Evolutionary conservation across 75 land plant genomes (phyloP), one percentile per base, ranked within the genome.

Genomic region (Cunninghamia lanceolata): DNA sequence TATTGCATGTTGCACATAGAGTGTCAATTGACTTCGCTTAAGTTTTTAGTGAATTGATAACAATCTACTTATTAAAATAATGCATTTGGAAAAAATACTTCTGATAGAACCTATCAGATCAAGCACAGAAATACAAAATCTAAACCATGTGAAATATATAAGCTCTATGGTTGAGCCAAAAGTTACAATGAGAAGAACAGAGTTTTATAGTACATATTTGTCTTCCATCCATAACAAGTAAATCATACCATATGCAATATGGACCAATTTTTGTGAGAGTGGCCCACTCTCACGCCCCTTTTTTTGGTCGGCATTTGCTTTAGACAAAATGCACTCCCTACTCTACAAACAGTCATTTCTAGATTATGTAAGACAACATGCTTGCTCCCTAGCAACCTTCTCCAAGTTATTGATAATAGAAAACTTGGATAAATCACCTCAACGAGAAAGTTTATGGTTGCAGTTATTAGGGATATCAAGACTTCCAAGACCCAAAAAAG

Each of bases 281-380:
- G 7, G 9, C 0, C 0, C 70, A 66, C 70, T 8, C 30, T 28
- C 30, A 21, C 30, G 7, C 70, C 70, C 70, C 30, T 73, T 73
- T 63, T n/a, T 25, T 63, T 28, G 28, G n/a, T 8, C n/a, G 28
- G 16, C 75, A 73, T 34, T 73, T 32, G 3, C 75, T 73, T 34
- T 9, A 73, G 75, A 34, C 75, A 73, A 73, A 3, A 73, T 32
- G 36, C 35, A 34, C 13, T 34, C 11, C n/a, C 15, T 73, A 73
- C 36, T 32, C 75, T 73, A 34, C 75, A 73, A 73, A 73, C 75
- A 73, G 75, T 73, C 75, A 73, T 73, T 73, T 34, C 75, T 73
- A 73, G 75, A 34, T 34, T 32, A 73, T 73, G 38, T 73, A 34
- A 11, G 14, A 73, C 36, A 73, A 34, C 75, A 73, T 73, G 75